Evolutionary conservation across 78 protist species (phyloP).

Genomic region (Capsaspora owczarzaki): DNA sequence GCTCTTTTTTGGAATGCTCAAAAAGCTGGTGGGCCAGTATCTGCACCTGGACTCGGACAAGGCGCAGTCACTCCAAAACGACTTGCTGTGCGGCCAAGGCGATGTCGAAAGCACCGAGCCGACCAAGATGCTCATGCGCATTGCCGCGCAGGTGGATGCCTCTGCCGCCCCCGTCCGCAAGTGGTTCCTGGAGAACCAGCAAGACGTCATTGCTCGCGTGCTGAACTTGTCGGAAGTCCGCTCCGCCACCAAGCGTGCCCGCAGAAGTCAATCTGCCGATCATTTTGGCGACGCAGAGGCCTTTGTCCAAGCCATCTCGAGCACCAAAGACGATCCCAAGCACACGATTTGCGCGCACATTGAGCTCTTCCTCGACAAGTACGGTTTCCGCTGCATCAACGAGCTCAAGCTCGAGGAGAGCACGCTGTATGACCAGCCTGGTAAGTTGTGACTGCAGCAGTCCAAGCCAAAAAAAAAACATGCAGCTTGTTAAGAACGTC

Average conservation of each 20-base stretch:
- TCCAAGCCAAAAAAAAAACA: too few relatives aligned
- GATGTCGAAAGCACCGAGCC: conserved; percentile 5
- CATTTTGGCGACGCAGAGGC: too few relatives aligned
- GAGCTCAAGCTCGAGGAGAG: conserved; percentile 1
- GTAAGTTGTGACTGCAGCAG: too few relatives aligned
- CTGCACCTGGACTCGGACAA: background rate
- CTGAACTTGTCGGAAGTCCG: too few relatives aligned
- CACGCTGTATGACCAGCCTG: background rate
- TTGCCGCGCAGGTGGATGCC: background rate
- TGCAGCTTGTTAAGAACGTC: too few relatives aligned
- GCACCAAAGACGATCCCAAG: too few relatives aligned
- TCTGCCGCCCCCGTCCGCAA: background rate
- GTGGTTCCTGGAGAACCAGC: background rate
- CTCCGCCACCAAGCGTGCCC: too few relatives aligned
- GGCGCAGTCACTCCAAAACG: conserved; percentile 4
- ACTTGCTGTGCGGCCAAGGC: conserved; percentile 1
- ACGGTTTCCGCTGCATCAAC: conserved; percentile 2
- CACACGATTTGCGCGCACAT: too few relatives aligned
- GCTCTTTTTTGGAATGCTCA: background rate
- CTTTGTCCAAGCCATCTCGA: too few relatives aligned
- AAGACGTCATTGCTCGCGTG: background rate
- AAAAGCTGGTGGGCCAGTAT: background rate
- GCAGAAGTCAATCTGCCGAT: too few relatives aligned
- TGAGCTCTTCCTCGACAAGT: too few relatives aligned
- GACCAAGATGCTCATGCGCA: background rate